Conservation (phyloP, 345 rosid genomes). For the Kernera saxatilis region DNA sequence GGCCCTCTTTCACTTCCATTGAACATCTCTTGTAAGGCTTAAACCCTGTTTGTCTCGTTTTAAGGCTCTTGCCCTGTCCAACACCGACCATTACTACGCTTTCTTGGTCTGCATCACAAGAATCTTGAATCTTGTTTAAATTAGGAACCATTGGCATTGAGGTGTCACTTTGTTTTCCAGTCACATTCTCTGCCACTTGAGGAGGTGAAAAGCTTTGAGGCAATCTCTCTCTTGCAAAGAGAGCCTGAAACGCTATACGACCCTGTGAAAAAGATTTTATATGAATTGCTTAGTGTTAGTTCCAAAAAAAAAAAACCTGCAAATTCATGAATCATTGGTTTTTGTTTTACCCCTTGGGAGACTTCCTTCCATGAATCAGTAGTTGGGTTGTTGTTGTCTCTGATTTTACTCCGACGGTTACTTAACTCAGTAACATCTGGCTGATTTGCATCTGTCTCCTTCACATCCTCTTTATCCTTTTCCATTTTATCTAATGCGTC, state of each 20-base stretch:
- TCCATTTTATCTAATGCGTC: conserved; percentile 56
- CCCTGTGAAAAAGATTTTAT: conserved; percentile 41
- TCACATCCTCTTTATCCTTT: conserved; percentile 39
- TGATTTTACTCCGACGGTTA: conserved; percentile 53
- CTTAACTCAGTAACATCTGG: conserved; percentile 34
- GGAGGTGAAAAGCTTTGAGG: conserved; percentile 98
- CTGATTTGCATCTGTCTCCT: conserved; percentile 52
- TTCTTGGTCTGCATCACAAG: conserved; percentile 42
- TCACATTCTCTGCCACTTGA: conserved; percentile 27
- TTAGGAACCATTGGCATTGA: conserved; percentile 28
- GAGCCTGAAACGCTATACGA: conserved; percentile 83
- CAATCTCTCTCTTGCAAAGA: conserved; percentile 71
- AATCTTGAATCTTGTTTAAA: conserved; percentile 33
- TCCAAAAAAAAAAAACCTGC: background rate
- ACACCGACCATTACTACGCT: conserved; percentile 51
- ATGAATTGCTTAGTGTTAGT: background rate
- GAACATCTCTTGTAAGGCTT: conserved; percentile 96
- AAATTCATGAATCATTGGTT: background rate
- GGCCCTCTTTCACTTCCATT: conserved; percentile 66
- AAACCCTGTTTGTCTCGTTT: conserved; percentile 71
- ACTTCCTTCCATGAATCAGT: conserved; percentile 89
- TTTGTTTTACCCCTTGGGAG: conserved; percentile 66
- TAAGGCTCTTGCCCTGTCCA: conserved; percentile 44
- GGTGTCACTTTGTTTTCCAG: conserved; percentile 29
- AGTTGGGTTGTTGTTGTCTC: conserved; percentile 37